Evolutionary conservation across 2,329 filamentous ascomycete species (phyloP), one percentile per base, ranked within the genome.

Genomic region (Juglanconis juglandina): DNA sequence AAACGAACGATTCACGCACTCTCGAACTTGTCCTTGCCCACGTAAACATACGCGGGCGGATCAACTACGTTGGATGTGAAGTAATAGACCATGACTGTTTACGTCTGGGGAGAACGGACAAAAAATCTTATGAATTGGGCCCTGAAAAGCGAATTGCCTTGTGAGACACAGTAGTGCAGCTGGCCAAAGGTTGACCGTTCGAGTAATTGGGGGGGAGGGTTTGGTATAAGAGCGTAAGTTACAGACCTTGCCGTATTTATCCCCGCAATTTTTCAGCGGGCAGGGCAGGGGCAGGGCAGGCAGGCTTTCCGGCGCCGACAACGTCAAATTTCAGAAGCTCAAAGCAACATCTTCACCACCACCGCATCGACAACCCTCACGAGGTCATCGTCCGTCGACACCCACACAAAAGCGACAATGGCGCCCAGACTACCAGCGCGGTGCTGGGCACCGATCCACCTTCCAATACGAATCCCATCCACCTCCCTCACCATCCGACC

Each of bases 1-100:
- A n/a, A 52, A 50, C 53, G 51, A 30, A 53, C 37, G 60, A 60
- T 58, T 65, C 63, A 68, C 88, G 71, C 81, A 97, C 95, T 99
- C 81, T 99, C 95, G 68, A 95, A 93, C 79, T 99, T 99, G 81
- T 99, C 95, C 77, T 98, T 99, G 75, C 95, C 95, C 62, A 97
- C 92, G 73, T 99, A 99, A 71, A 99, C 87, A 72, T 89, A 93
- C 47, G 92, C 94, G 37, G 92, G 73, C 2, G 95, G 94, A 11
- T 87, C 82, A 44, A 96, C 91, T 47, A 87, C 86, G 63, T 85
- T 94, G 33, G 94, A 98, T 1, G 87, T 95, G 75, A 95, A 98
- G 76, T 98, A 98, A 78, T 90, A 96, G 51, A 99, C 95, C 95
- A 99, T 96, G 34, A 11, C 14, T 17, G 46, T 30, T 17, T 42